Evolutionary conservation across 805 yeast species (phyloP).

Genomic region (Pichia occidentalis): DNA sequence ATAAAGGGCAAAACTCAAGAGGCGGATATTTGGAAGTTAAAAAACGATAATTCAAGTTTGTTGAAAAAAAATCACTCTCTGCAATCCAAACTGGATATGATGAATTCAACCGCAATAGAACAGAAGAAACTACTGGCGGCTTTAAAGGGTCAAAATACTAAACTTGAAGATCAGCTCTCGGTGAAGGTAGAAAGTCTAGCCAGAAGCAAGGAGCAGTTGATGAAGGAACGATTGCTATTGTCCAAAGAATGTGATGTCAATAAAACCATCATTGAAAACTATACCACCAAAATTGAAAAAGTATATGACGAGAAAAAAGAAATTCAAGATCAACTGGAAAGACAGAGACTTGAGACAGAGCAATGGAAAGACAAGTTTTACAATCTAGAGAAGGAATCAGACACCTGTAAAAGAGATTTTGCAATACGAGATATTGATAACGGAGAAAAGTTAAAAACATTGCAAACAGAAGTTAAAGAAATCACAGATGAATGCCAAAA

Average conservation of each 20-base stretch:
- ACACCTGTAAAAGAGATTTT: too few species aligned
- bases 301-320: slow-evolving; percentile 3
- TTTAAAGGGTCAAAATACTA: not conserved
- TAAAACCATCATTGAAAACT: not conserved
- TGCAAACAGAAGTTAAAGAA: too few species aligned
- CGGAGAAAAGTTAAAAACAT: too few species aligned
- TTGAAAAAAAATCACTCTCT: too few species aligned
- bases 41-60: too few species aligned
- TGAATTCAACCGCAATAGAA: too few species aligned
- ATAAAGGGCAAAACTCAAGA: too few species aligned
- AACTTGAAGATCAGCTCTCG: not conserved
- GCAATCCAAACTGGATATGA: too few species aligned
- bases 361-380: slow-evolving; percentile 5
- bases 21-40: too few species aligned
- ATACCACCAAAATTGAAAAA: slow-evolving; percentile 1
- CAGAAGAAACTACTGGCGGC: too few species aligned
- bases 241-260: slow-evolving; percentile 6
- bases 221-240: slow-evolving; percentile 1
- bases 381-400: slow-evolving; percentile 1
- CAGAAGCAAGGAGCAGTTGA: not conserved
- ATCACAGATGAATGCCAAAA: too few species aligned
- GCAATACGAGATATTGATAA: too few species aligned
- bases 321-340: not conserved
- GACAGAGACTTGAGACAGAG: not conserved
- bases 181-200: not conserved